Evolutionary conservation across 176 grass and related monocot species (phyloP).

Genomic region (Tuctoria greenei): DNA sequence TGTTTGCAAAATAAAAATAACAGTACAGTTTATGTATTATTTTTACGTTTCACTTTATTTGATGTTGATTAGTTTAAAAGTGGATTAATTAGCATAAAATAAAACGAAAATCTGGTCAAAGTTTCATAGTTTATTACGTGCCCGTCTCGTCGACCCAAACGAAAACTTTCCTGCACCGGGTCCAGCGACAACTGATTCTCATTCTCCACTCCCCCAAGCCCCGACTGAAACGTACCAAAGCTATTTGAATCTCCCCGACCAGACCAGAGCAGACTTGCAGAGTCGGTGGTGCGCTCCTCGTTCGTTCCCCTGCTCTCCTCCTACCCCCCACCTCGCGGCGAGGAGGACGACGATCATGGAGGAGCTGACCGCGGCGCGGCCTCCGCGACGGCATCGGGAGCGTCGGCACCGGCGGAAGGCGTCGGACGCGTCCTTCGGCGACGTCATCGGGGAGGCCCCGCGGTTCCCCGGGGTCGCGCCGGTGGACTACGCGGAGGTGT

Average conservation of each 20-base stretch:
- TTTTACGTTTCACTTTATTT: no score
- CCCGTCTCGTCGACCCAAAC: conserved; percentile 23
- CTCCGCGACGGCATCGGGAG: conserved; percentile 26
- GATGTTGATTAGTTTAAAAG: no score
- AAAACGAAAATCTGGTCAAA: no score
- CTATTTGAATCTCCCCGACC: conserved; percentile 31
- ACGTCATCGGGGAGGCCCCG: conserved; percentile 70
- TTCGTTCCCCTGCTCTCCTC: not conserved
- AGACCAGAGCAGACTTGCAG: not conserved
- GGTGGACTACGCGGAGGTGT: conserved; percentile 77
- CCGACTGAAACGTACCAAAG: conserved; percentile 13
- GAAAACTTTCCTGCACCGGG: conserved; percentile 12
- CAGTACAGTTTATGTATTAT: not conserved
- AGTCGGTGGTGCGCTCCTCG: not conserved
- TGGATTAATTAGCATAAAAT: no score
- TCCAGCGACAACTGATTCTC: conserved; percentile 31
- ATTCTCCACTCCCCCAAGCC: conserved; percentile 7
- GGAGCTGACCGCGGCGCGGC: conserved; percentile 32
- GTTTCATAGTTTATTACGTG: no score
- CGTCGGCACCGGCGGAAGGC: conserved; percentile 52
- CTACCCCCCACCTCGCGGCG: not conserved
- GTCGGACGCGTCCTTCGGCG: conserved; percentile 49
- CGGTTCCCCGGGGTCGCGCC: conserved; percentile 30
- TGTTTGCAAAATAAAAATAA: not conserved
- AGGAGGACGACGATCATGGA: conserved; percentile 43